Base-by-base conservation (phyloP, 768 basidiomycete genomes). In the Ephemerocybe angulata region DNA sequence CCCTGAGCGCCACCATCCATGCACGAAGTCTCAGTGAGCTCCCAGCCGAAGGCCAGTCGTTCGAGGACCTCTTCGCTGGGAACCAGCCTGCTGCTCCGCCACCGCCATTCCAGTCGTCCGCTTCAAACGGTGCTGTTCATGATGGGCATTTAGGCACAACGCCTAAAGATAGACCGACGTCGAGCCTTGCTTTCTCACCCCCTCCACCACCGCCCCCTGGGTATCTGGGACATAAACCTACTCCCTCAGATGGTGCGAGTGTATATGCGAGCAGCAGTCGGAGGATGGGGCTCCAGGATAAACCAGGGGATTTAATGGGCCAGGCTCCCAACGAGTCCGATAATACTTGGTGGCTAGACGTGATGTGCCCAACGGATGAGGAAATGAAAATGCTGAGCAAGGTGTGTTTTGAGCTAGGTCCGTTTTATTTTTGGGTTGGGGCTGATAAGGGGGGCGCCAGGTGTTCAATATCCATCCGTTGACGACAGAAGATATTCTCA, bases 321-420 rank as follows among this genome's bases (percentile, higher is more conserved):
- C 31, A 33, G 6, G 24, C 29, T 22, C 49, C 42, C 13, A 47
- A 47, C 21, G 79, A 87, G 51, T 75, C 76, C 2, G 94, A 93
- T 60, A 87, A 81, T 63, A 97, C 94, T 1, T 99, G 97, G 97
- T 99, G 97, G 97, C 71, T 99, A 58, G 97, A 99, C 64, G 81
- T 98, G 1, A 81, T 86, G 51, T 88, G 85, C 54, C 97, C 97
- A 0, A 98, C 95, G 1, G 97, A 99, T 59, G 93, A 95, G 46
- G 97, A 99, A 71, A 98, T 99, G 97, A 92, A 92, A 67, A 85
- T 95, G 76, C 76, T 99, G 13, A 90, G 89, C 74, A 92, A 94
- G 81, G 95, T 89, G 63, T 35, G 75, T 64, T 24, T 56, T 57
- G 61, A 57, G 28, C n/a, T 37, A n/a, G 27, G 25, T 35, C n/a